Evolutionary conservation across 2,329 filamentous ascomycete species (phyloP), one percentile per base, ranked within the genome.

Genomic region (Tolypocladium inflatum): DNA sequence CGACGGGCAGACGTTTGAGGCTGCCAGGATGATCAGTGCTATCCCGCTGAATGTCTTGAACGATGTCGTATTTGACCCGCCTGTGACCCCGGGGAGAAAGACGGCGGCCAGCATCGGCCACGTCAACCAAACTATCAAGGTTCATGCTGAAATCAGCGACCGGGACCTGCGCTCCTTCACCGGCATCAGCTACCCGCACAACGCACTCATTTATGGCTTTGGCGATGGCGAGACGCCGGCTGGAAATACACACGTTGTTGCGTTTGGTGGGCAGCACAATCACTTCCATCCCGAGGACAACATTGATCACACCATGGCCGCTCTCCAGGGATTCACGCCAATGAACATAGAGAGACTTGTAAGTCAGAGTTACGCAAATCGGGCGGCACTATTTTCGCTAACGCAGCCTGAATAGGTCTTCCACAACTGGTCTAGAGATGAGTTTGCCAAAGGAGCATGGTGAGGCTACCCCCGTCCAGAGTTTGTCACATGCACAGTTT

Each of bases 351-450:
- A 68, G 10, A 56, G 68, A 17, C 55, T 69, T 26, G 68, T 69
- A 30, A 60, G 66, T 38, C 59, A 10, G 38, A n/a, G 5, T 21
- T 21, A 8, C 19, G 1, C 26, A 10, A 9, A 3, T 17, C n/a
- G 23, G 45, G 26, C 21, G 13, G 23, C 21, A 21, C 7, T 5
- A 13, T 8, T 15, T 5, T 8, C 6, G 45, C 45, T 50, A 50
- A 50, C 13, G 15, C 13, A 15, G 21, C 26, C 7, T 23, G 23
- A 17, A 1, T n/a, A 65, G 68, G 73, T 78, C 0, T 79, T 78
- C 45, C 76, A 80, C 53, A 78, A 80, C 57, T 80, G 77, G 78
- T 71, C 67, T 10, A 74, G 73, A 52, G 77, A 80, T 51, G 71
- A 76, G 35, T 80, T 74, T 55, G 71, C 77, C 0, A 75, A 78